Base-by-base conservation (phyloP, 768 basidiomycete genomes). In the Coprinellus micaceus region DNA sequence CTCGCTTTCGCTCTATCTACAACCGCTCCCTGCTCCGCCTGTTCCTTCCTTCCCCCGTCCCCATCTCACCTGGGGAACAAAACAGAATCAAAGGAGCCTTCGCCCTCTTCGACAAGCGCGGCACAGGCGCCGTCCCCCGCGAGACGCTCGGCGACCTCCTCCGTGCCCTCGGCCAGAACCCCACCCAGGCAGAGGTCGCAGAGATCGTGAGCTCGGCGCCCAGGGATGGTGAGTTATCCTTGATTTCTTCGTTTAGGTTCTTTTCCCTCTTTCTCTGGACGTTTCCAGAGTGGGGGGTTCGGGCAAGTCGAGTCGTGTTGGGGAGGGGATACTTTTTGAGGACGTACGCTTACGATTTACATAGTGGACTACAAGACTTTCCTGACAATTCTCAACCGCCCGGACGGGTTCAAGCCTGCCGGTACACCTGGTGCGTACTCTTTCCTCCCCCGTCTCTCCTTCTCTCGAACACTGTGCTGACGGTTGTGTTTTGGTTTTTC, bases 1-100 rank as follows among this genome's bases (percentile, higher is more conserved):
- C n/a, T n/a, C n/a, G n/a, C n/a, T n/a, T n/a, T n/a, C n/a, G n/a
- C n/a, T n/a, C n/a, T n/a, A n/a, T n/a, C n/a, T n/a, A n/a, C n/a
- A n/a, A n/a, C n/a, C n/a, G n/a, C n/a, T n/a, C n/a, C n/a, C n/a
- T n/a, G n/a, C n/a, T 21, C 22, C 3, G 22, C 17, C n/a, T n/a
- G n/a, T n/a, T n/a, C n/a, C n/a, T n/a, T n/a, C n/a, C n/a, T n/a
- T n/a, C n/a, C n/a, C n/a, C n/a, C n/a, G n/a, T n/a, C n/a, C n/a
- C n/a, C n/a, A n/a, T n/a, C n/a, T n/a, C n/a, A n/a, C 9, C 26
- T 17, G 73, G 26, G 47, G 25, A 25, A 41, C 21, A 33, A 13
- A n/a, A n/a, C 61, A 91, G 94, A 95, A 74, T 95, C 79, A 92
- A 93, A 67, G 94, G 97, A 72, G 95, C 95, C 1, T 98, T 98